Evolutionary conservation across 2,329 filamentous ascomycete genomes (phyloP), one percentile per base, ranked within the genome.

Genomic region (Alternaria gansuensis): DNA sequence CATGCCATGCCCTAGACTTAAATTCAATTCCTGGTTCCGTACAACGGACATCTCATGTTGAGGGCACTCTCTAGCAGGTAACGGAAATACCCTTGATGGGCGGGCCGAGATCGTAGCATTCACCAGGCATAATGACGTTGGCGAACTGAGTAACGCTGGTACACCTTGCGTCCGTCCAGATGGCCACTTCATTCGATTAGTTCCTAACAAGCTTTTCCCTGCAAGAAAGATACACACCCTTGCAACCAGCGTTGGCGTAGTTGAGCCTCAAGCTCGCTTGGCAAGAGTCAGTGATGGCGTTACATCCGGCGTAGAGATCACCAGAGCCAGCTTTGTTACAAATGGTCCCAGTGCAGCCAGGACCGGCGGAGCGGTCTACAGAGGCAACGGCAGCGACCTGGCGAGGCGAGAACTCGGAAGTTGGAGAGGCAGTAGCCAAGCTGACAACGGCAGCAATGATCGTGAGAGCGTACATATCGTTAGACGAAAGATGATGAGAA

Each of bases 301-400:
- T 64, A 51, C 64, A 66, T 6, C 64, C 64, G 9, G 46, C 34
- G 26, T 51, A 23, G 3, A 64, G 44, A 44, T 66, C 64, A 0
- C 64, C 64, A 2, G 62, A 52, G 3, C 64, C 64, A 7, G 64
- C 64, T 7, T 24, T 64, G 54, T 66, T 66, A 33, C 64, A 66
- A 1, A 64, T 49, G 24, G 54, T 64, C 1, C 57, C 52, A 1
- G 51, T 60, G 54, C 64, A 66, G 23, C 44, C 54, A 29, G 37
- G 26, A 31, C 53, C 62, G 11, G 62, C 28, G 14, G 52, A 60
- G n/a, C 64, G 64, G 43, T 66, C 64, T 17, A 66, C 61, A 2
- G 59, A 62, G 23, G 64, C 64, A 17, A 62, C 55, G 21, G 46
- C 5, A 11, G 44, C 39, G 17, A 33, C 37, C 44, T 64, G 62